Percentiles rank a stretch among this genome's conserved stretches.
These are phyloP conservation scores for Aspergillus sclerotiicarbonarius DNA, from an alignment of 495 filamentous ascomycete species.

Conservation along the genomic window DNA sequence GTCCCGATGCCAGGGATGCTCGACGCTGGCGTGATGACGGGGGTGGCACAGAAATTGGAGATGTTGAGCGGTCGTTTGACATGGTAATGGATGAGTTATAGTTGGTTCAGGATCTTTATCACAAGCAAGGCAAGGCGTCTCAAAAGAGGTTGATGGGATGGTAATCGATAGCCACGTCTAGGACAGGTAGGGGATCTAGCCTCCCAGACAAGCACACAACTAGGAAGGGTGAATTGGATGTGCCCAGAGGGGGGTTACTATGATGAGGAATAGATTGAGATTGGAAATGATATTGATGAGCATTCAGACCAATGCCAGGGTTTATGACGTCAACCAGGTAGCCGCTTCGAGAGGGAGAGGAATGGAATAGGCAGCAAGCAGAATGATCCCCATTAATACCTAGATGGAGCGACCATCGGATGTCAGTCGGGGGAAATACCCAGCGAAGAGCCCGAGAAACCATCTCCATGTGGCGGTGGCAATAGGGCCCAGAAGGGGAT, in stretches of 20 bases:
- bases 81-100: constrained; percentile 30
- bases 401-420: background rate
- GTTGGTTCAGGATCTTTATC: background rate
- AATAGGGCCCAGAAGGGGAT: background rate
- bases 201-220: background rate
- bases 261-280: background rate
- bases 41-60: constrained; percentile 46
- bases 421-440: background rate
- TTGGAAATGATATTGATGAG: background rate
- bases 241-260: background rate
- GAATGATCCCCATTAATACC: background rate
- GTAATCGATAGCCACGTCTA: background rate
- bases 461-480: background rate
- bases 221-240: background rate
- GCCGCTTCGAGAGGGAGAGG: background rate
- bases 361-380: background rate
- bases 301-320: background rate
- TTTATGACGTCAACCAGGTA: background rate
- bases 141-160: background rate
- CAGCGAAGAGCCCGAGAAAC: background rate
- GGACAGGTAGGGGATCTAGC: background rate
- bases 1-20: constrained; percentile 47
- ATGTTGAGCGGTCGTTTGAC: constrained; percentile 49
- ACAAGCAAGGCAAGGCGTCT: background rate
- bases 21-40: constrained; percentile 43